Evolutionary conservation across 805 yeast species (phyloP).

Genomic region (Yarrowia keelungensis): DNA sequence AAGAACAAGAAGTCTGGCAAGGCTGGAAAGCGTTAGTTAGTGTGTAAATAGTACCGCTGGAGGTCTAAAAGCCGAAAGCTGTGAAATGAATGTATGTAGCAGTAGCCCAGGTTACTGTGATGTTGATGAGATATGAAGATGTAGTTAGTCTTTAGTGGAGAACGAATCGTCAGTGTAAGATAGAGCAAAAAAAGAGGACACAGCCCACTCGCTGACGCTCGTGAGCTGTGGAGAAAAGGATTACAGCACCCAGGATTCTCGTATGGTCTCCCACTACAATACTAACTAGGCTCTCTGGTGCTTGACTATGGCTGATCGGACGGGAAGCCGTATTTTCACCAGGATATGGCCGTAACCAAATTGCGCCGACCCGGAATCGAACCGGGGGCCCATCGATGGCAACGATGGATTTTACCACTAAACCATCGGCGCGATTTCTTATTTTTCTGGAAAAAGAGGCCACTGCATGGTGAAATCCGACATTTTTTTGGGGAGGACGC

Average conservation of each 20-base stretch:
- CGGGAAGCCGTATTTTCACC: slow-evolving; percentile 39
- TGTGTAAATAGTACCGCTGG: slow-evolving; percentile 7
- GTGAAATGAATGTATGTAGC: slow-evolving; percentile 4
- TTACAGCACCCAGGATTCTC: slow-evolving; percentile 39
- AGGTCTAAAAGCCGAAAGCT: not conserved
- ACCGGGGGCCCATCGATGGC: slow-evolving; percentile 40
- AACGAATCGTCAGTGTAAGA: no score
- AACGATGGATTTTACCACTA: slow-evolving; percentile 39
- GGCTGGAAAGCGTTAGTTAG: slow-evolving; percentile 22
- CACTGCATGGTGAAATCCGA: not conserved
- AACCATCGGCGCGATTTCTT: slow-evolving; percentile 30
- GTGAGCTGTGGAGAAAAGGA: not conserved
- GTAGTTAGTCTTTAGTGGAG: no score
- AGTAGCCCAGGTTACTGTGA: no score
- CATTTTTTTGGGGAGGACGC: not conserved
- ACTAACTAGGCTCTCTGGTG: slow-evolving; percentile 39
- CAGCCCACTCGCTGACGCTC: not conserved
- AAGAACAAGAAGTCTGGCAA: slow-evolving; percentile 30
- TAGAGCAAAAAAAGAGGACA: not conserved
- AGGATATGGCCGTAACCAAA: slow-evolving; percentile 38
- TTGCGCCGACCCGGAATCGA: slow-evolving; percentile 39
- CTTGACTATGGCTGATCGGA: slow-evolving; percentile 39
- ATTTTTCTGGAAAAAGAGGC: not conserved
- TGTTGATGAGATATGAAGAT: no score
- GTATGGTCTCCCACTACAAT: slow-evolving; percentile 39